Percentiles rank a stretch among this genome's conserved stretches.
Evolutionary conservation across 768 basidiomycete genomes (phyloP).

Genomic region (Lyophyllum atratum): DNA sequence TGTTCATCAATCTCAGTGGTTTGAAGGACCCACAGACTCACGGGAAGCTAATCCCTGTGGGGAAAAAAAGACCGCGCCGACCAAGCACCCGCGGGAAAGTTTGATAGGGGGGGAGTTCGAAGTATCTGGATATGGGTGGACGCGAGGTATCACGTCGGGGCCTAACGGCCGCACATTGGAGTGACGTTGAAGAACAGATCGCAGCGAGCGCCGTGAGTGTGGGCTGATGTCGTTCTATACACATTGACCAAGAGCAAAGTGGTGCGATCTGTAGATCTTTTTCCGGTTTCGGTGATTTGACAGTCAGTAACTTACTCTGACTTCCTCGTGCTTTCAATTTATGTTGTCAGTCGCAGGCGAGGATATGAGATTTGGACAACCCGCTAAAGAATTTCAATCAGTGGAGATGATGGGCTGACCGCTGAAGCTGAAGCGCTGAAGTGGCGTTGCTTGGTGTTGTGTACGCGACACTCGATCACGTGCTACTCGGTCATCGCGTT

Average conservation of each 20-base stretch:
- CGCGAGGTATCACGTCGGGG: not conserved
- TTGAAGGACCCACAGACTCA: not conserved
- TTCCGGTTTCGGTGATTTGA: not conserved
- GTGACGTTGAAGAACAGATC: not conserved
- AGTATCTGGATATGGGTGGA: not conserved
- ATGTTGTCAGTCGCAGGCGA: too few relatives aligned
- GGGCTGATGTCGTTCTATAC: not conserved
- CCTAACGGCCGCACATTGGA: not conserved
- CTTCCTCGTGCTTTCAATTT: not conserved
- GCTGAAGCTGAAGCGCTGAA: not conserved
- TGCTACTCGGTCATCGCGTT: slow-evolving; percentile 9
- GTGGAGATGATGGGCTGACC: too few relatives aligned
- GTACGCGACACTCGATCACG: slow-evolving; percentile 18
- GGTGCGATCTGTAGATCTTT: not conserved
- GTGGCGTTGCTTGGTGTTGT: slow-evolving; percentile 18
- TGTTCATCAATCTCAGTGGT: slow-evolving; percentile 11
- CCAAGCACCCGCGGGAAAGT: not conserved
- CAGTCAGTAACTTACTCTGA: not conserved
- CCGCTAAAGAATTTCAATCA: too few relatives aligned
- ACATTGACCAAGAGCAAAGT: not conserved
- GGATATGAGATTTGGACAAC: too few relatives aligned
- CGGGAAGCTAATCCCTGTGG: slow-evolving; percentile 6
- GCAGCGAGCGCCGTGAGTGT: not conserved
- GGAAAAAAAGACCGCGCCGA: slow-evolving; percentile 7
- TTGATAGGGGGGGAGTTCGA: slow-evolving; percentile 3